phyloP scores from a whole-genome alignment of 2,329 filamentous ascomycete species.

The Colletotrichum higginsianum region DNA sequence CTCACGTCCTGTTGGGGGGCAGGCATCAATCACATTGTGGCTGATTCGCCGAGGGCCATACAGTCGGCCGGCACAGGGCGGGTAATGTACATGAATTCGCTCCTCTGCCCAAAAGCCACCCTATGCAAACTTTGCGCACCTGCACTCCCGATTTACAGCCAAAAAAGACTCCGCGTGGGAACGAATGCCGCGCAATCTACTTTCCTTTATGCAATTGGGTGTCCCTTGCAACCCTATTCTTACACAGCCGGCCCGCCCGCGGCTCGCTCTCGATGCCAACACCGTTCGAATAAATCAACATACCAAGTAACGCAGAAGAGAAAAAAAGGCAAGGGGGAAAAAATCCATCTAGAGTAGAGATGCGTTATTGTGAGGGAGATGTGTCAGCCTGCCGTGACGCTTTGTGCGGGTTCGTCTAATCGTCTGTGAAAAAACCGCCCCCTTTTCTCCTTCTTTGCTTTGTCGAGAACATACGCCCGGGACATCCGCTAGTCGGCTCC shows the following conservation, averaged over 20 bases:
- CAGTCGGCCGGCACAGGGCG: slow-evolving; percentile 15
- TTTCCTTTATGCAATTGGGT: slow-evolving; percentile 15
- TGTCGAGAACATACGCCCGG: slow-evolving; percentile 2
- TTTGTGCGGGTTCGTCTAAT: slow-evolving; percentile 39
- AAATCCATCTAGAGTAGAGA: slow-evolving; percentile 41
- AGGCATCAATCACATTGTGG: slow-evolving; percentile 16
- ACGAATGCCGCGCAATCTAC: slow-evolving; percentile 25
- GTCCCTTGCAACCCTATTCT: slow-evolving; percentile 35
- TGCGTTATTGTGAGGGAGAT: slow-evolving; percentile 18
- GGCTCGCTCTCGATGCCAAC: slow-evolving; percentile 12
- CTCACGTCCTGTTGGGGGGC: slow-evolving; percentile 1
- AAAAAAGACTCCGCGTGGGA: neutral
- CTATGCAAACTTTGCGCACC: slow-evolving; percentile 18
- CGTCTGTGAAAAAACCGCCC: slow-evolving; percentile 14
- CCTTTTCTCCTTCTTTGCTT: neutral
- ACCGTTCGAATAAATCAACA: slow-evolving; percentile 6
- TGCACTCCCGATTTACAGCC: slow-evolving; percentile 8
- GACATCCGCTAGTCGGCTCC: neutral
- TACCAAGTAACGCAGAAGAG: slow-evolving; percentile 5
- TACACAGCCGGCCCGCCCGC: slow-evolving; percentile 30
- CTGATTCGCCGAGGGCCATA: slow-evolving; percentile 16
- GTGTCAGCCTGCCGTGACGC: slow-evolving; percentile 14
- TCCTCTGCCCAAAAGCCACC: slow-evolving; percentile 26
- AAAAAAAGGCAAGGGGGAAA: slow-evolving; percentile 8
- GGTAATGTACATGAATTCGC: slow-evolving; percentile 38